Evolutionary conservation across 2,329 filamentous ascomycete genomes (phyloP), one percentile per base, ranked within the genome.

Genomic region (Cadophora gregata): DNA sequence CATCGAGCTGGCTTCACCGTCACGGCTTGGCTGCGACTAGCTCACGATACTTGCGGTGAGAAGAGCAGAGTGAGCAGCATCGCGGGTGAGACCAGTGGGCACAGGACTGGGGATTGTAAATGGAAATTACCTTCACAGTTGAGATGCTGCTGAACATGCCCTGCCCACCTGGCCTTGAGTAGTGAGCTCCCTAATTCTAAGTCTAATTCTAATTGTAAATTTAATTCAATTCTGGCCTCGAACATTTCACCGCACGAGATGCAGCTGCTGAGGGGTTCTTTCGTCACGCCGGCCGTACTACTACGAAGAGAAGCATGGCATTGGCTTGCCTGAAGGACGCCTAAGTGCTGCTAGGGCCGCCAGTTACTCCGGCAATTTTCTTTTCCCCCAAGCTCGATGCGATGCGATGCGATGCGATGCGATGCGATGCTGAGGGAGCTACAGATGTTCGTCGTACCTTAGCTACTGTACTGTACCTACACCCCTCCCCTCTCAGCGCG

Each of bases 1-100:
- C 55, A 58, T 58, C 55, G 42, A 58, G 19, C 31, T 58, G 55
- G 21, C 55, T 58, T 58, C 55, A 58, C 55, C 55, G 55, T 42
- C 42, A 19, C 1, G 5, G 19, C 55, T 58, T 58, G 55, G 55
- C 33, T 27, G 21, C 6, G 10, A 33, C 27, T 21, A 56, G 31
- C 33, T 24, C 33, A 19, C 21, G 33, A 58, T 58, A 58, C 16
- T 58, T 38, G 55, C 55, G 55, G 55, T 58, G 55, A 58, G 55
- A 58, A 58, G 31, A 25, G n/a, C 24, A 21, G 24, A 25, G 6
- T 21, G 31, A 58, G 33, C 33, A 58, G n/a, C 33, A 14, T 24
- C 31, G 25, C 24, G 6, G 42, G 33, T 58, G 33, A 33, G 21
- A 38, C 24, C 19, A 58, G 33, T 58, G 33, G 55, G 21, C n/a